Base-by-base conservation (phyloP, 2,329 filamentous ascomycete genomes). In the Ophiostoma ulmi region DNA sequence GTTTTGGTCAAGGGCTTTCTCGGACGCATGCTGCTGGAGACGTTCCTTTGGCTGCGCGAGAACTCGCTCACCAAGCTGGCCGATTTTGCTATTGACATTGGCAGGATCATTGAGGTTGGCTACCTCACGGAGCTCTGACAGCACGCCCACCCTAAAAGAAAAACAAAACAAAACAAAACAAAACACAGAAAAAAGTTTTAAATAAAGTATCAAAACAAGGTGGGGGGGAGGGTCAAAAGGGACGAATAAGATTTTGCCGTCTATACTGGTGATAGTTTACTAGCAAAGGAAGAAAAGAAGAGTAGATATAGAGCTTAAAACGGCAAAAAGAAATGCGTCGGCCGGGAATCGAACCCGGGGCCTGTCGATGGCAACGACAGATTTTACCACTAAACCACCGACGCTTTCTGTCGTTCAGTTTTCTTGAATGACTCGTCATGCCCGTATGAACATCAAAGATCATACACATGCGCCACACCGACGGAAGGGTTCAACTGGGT, bases 11-110 rank as follows among this genome's bases (percentile, higher is more conserved):
- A 70, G n/a, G 80, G 79, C 8, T 74, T 84, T 10, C 70, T 82
- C 13, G 80, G 86, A 14, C 81, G 79, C 63, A 70, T 83, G 0
- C 67, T 87, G 6, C 77, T 91, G 13, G 80, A 80, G 67, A 78
- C 82, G 0, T 91, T 90, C 73, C 77, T 91, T 72, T 91, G 88
- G 81, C 83, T 90, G 68, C 79, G 88, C 39, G 88, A 91, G 55
- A 91, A 90, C 74, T 87, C 86, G 14, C 80, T 88, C 69, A 84
- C 86, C 1, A 91, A 91, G 80, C 85, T 91, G 78, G 86, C 88
- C 17, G 88, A 88, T 74, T 78, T 91, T 71, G 80, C 84, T 67
- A 79, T 90, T 61, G 83, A 85, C 0, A 83, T 85, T 72, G 88
- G 90, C 72, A 83, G 84, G 67, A 77, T 91, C 67, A 85, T 91